A percentile compares a stretch with the other conserved stretches of the same genome.
These are phyloP conservation scores for Cornus controversa DNA, from an alignment of 148 eudicot genomes.

Conservation along the genomic window DNA sequence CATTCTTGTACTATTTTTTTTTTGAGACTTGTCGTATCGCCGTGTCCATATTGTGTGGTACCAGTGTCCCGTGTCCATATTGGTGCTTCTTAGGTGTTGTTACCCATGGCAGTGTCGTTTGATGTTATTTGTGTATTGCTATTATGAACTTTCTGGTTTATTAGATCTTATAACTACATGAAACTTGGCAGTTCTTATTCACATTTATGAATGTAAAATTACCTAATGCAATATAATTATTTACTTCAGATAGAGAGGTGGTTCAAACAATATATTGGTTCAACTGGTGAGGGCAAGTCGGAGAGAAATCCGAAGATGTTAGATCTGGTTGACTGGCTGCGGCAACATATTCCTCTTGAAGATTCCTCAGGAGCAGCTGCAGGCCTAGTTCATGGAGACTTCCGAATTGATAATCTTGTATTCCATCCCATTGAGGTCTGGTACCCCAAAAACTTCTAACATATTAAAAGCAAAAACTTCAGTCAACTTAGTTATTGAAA, in stretches of 20 bases:
- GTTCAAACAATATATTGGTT: conserved; percentile 79
- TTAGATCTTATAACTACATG: background rate
- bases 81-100: no score
- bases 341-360: conserved; percentile 63
- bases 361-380: conserved; percentile 72
- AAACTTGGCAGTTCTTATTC: background rate
- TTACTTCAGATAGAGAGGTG: conserved; percentile 81
- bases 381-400: conserved; percentile 97
- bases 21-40: no score
- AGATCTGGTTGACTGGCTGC: conserved; percentile 72
- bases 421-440: conserved; percentile 90
- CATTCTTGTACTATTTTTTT: no score
- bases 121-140: background rate
- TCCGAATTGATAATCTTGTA: conserved; percentile 92
- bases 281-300: conserved; percentile 79
- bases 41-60: no score
- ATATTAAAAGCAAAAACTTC: background rate
- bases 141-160: background rate
- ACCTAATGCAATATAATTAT: conserved; percentile 12
- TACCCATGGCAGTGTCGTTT: background rate
- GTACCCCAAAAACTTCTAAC: background rate
- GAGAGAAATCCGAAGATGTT: conserved; percentile 81
- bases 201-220: background rate
- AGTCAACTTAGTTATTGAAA: background rate
- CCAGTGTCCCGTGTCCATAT: no score